phyloP scores from a whole-genome alignment of 2,329 filamentous ascomycete genomes.

The Neonectria coccinea region DNA sequence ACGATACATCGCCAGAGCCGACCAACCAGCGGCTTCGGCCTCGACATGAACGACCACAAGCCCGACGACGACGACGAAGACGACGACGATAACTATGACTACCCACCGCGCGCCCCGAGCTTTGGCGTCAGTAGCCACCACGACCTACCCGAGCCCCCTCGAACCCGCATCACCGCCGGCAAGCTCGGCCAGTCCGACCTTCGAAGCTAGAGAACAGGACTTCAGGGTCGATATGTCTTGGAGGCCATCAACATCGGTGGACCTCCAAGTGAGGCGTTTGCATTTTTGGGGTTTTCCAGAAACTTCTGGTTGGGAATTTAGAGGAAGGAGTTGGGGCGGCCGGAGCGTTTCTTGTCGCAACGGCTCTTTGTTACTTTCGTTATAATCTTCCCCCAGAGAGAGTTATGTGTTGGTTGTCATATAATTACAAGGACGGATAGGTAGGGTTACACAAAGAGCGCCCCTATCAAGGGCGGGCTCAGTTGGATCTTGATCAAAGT shows the following conservation, averaged over 20 bases:
- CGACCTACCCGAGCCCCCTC: constrained; percentile 35
- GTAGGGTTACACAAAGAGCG: background rate
- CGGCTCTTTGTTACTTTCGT: constrained; percentile 4
- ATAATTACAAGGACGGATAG: constrained; percentile 3
- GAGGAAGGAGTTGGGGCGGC: constrained; percentile 13
- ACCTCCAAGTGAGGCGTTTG: constrained; percentile 8
- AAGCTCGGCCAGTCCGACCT: constrained; percentile 1
- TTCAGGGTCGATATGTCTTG: background rate
- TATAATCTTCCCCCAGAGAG: background rate
- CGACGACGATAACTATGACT: constrained; percentile 30
- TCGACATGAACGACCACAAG: constrained; percentile 14
- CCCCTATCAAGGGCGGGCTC: background rate
- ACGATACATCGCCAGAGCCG: constrained; percentile 52
- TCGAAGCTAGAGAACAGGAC: background rate
- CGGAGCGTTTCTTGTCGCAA: constrained; percentile 9
- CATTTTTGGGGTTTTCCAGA: constrained; percentile 7
- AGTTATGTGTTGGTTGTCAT: background rate
- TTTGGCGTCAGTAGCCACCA: constrained; percentile 25
- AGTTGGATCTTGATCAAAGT: background rate
- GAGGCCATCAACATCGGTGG: background rate
- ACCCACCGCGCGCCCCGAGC: constrained; percentile 27
- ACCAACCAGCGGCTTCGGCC: constrained; percentile 36
- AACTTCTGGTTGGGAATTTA: constrained; percentile 1
- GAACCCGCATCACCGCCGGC: constrained; percentile 44
- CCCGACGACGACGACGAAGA: constrained; percentile 21